A percentile compares a stretch with the other conserved stretches of the same genome.
Evolutionary conservation across 345 rosid species (phyloP).

Genomic region (Nephelium lappaceum): DNA sequence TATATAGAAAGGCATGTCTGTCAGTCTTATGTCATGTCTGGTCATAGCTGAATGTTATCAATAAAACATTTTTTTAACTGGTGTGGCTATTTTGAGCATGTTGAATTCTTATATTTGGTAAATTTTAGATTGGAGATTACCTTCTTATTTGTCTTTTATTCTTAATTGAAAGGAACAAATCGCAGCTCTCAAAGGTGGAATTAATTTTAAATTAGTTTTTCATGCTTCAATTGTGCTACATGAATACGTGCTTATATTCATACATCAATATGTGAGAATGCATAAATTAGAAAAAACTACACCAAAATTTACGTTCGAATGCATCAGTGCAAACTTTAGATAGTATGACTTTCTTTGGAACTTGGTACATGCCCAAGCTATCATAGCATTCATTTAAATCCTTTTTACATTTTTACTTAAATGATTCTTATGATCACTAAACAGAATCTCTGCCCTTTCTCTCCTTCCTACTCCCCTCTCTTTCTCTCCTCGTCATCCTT

Average conservation of each 20-base stretch:
- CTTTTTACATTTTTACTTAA: not conserved
- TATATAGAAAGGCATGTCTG: not conserved
- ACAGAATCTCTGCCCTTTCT: not conserved
- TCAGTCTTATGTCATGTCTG: not conserved
- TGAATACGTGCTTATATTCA: too few relatives aligned
- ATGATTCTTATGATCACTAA: not conserved
- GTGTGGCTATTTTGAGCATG: not conserved
- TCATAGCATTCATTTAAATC: not conserved
- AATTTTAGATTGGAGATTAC: not conserved
- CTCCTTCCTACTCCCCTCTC: not conserved
- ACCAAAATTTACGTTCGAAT: not conserved
- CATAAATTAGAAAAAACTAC: not conserved
- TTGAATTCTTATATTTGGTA: not conserved
- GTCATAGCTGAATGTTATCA: not conserved
- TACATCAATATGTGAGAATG: not conserved
- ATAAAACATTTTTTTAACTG: not conserved
- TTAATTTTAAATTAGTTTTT: not conserved
- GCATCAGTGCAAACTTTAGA: not conserved
- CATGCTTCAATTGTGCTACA: not conserved
- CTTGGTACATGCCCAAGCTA: not conserved
- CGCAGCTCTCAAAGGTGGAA: not conserved
- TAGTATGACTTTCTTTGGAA: not conserved
- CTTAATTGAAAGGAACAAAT: not conserved
- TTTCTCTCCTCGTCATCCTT: not conserved
- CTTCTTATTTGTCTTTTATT: not conserved